phyloP scores from a whole-genome alignment of 208 protist genomes.

The Acanthamoeba lenticulata region DNA sequence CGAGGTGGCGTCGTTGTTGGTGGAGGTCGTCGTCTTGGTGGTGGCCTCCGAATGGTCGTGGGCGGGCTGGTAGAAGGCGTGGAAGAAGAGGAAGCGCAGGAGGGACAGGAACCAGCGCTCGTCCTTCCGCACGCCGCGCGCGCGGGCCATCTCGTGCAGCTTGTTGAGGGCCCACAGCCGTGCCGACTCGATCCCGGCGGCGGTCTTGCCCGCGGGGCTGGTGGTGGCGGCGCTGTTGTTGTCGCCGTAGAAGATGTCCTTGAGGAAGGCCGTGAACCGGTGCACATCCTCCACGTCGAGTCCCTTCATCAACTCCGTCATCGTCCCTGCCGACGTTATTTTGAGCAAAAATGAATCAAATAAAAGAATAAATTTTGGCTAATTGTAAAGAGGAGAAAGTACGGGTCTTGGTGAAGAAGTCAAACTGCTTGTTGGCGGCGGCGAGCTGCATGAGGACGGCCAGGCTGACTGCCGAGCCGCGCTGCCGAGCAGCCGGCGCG shows the following conservation, averaged over 20 bases:
- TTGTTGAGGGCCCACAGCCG: conserved; percentile 65
- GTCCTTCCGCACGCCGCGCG: conserved; percentile 25
- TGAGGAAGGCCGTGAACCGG: conserved; percentile 56
- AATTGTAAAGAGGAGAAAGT: conserved; percentile 26
- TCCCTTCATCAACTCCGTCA: conserved; percentile 46
- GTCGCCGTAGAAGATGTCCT: conserved; percentile 65
- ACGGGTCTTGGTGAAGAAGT: conserved; percentile 68
- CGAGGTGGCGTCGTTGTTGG: neutral
- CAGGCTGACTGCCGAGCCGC: conserved; percentile 34
- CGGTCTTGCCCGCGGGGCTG: neutral
- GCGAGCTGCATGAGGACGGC: conserved; percentile 59
- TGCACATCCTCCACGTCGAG: conserved; percentile 56
- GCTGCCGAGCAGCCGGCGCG: neutral
- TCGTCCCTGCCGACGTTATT: neutral
- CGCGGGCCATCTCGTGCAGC: conserved; percentile 19
- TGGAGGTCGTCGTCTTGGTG: neutral
- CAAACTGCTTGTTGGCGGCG: conserved; percentile 67
- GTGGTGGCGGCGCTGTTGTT: neutral
- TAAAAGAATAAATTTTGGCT: no score
- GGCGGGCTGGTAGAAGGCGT: conserved; percentile 62
- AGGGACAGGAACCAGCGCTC: conserved; percentile 66
- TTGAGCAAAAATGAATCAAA: no score
- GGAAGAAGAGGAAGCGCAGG: conserved; percentile 68
- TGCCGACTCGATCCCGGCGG: neutral
- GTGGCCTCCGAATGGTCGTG: no score